These are phyloP conservation scores for Gyrodon lividus DNA, from an alignment of 768 basidiomycete genomes.

Conservation along the genomic window DNA sequence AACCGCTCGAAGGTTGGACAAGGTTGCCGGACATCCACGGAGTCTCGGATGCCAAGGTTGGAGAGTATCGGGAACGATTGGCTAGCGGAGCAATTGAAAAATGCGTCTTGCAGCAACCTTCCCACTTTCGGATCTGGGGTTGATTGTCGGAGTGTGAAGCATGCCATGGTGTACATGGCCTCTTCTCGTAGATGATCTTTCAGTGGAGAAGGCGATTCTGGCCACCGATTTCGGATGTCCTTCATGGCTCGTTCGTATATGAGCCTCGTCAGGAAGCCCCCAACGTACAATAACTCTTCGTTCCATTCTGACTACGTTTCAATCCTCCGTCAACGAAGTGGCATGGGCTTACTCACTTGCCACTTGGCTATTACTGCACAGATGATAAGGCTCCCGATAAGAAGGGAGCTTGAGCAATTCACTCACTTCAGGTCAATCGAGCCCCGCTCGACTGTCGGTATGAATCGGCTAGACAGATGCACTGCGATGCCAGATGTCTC, in stretches of 20 bases:
- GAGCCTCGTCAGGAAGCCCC: slow-evolving; percentile 76
- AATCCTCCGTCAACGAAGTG: neutral
- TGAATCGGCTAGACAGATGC: slow-evolving; percentile 77
- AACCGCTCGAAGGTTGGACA: slow-evolving; percentile 66
- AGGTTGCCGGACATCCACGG: slow-evolving; percentile 67
- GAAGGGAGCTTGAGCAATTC: neutral
- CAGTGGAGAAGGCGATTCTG: neutral
- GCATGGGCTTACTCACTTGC: slow-evolving; percentile 46
- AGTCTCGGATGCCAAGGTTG: slow-evolving; percentile 63
- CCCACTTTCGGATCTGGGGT: slow-evolving; percentile 82
- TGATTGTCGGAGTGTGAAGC: slow-evolving; percentile 84
- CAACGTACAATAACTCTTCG: slow-evolving; percentile 77
- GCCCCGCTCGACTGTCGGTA: slow-evolving; percentile 94
- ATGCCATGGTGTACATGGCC: slow-evolving; percentile 75
- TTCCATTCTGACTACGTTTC: slow-evolving; percentile 68
- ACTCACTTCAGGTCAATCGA: slow-evolving; percentile 82
- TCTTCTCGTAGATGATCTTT: neutral
- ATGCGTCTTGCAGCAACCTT: slow-evolving; percentile 61
- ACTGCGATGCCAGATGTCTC: slow-evolving; percentile 81
- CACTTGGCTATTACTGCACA: slow-evolving; percentile 75
- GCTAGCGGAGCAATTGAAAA: slow-evolving; percentile 61
- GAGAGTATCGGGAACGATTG: slow-evolving; percentile 70
- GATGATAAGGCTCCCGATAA: neutral
- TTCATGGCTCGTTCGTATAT: slow-evolving; percentile 83
- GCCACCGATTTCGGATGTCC: slow-evolving; percentile 41